Conservation (phyloP, 2,329 filamentous ascomycete species). For the Pseudogymnoascus sp. region DNA sequence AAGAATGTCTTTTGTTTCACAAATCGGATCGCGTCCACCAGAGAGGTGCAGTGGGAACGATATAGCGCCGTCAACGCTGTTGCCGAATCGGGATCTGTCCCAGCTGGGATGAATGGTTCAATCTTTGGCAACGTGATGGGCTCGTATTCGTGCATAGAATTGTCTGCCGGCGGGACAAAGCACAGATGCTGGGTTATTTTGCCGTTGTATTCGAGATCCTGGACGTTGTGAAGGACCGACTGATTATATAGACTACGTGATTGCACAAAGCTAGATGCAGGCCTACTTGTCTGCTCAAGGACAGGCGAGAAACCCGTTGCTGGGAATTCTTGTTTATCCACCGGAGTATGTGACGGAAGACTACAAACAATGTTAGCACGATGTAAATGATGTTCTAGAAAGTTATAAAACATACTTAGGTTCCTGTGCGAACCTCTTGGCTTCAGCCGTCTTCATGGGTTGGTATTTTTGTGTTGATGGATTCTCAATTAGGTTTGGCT, state of each 20-base stretch:
- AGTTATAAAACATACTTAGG: constrained; percentile 40
- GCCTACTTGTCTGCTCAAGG: neutral
- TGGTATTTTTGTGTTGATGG: constrained; percentile 38
- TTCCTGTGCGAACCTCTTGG: constrained; percentile 40
- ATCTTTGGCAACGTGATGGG: constrained; percentile 79
- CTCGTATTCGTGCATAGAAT: constrained; percentile 55
- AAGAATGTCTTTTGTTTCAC: constrained; percentile 97
- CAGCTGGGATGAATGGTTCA: constrained; percentile 67
- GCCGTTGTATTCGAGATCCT: constrained; percentile 51
- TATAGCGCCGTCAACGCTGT: constrained; percentile 83
- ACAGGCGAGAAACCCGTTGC: constrained; percentile 18
- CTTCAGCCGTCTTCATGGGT: constrained; percentile 43
- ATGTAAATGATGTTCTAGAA: neutral
- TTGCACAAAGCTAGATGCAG: constrained; percentile 27
- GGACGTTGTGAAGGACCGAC: constrained; percentile 46
- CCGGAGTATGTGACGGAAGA: neutral
- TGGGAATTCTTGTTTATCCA: neutral
- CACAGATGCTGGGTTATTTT: constrained; percentile 54
- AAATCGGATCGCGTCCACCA: constrained; percentile 91
- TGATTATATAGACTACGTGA: constrained; percentile 53
- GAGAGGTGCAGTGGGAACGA: constrained; percentile 86
- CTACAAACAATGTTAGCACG: constrained; percentile 18
- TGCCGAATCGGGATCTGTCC: constrained; percentile 80
- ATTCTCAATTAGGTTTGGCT: constrained; percentile 24
- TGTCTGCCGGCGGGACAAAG: constrained; percentile 53